Evolutionary conservation across 1,139 yeast species (phyloP).

Genomic region (Fermentozyma sake): DNA sequence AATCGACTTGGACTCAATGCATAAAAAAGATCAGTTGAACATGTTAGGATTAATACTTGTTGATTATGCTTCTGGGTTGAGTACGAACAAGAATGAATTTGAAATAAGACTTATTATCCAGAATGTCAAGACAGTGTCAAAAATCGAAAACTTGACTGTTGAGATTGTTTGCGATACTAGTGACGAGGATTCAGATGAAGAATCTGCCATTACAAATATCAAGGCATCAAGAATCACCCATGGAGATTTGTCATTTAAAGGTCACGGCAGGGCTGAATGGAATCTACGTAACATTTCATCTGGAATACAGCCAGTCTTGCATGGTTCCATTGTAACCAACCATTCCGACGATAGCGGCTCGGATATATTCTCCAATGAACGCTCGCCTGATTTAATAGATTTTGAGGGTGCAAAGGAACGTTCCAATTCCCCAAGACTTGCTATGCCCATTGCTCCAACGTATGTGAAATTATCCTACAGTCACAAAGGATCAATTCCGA

Average conservation of each 20-base stretch:
- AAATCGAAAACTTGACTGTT: constrained; percentile 54
- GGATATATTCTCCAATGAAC: constrained; percentile 2
- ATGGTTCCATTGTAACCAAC: constrained; percentile 51
- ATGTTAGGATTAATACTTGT: constrained; percentile 55
- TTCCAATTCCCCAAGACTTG: neutral
- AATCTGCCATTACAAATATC: constrained; percentile 18
- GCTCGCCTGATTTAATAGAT: neutral
- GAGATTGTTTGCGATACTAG: constrained; percentile 38
- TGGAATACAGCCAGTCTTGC: constrained; percentile 66
- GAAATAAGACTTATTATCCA: constrained; percentile 62
- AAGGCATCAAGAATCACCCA: constrained; percentile 60
- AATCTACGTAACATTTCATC: constrained; percentile 53
- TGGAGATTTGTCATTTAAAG: constrained; percentile 63
- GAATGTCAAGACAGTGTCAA: constrained; percentile 41
- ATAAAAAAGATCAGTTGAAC: constrained; percentile 16
- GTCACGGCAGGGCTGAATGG: constrained; percentile 67
- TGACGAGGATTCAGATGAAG: constrained; percentile 4
- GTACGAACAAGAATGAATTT: constrained; percentile 63
- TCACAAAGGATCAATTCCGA: constrained; percentile 69
- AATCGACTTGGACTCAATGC: constrained; percentile 41
- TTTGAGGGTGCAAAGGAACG: neutral
- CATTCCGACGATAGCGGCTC: constrained; percentile 12
- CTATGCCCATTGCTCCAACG: constrained; percentile 46
- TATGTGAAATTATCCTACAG: constrained; percentile 51
- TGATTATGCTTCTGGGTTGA: constrained; percentile 59